These are phyloP conservation scores for Aspergillus awamori DNA, from an alignment of 2,329 filamentous ascomycete genomes.

Conservation along the genomic window DNA sequence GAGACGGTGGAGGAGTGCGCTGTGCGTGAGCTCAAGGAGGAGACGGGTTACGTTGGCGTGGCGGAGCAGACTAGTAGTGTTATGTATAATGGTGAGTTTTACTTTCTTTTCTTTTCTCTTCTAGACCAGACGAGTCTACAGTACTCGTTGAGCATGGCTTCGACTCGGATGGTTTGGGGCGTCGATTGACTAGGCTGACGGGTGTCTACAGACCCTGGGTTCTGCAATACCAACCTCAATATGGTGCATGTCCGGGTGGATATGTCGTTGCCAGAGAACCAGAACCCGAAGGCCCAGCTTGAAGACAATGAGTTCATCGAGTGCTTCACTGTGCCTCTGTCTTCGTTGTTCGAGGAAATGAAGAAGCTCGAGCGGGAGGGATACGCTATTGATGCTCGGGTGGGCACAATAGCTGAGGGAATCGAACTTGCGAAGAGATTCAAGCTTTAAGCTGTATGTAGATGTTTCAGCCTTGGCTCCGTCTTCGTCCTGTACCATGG, in stretches of 20 bases:
- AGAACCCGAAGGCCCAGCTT: slow-evolving; percentile 67
- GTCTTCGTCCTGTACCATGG: not conserved
- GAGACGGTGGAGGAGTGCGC: slow-evolving; percentile 60
- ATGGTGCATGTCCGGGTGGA: slow-evolving; percentile 74
- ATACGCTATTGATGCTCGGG: slow-evolving; percentile 76
- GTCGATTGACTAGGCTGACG: not conserved
- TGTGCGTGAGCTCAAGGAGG: slow-evolving; percentile 62
- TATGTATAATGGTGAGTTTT: slow-evolving; percentile 50
- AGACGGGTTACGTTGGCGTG: slow-evolving; percentile 63
- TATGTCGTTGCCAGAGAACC: slow-evolving; percentile 68
- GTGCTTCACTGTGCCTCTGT: slow-evolving; percentile 69
- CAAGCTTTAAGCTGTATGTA: slow-evolving; percentile 34
- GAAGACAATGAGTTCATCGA: slow-evolving; percentile 85
- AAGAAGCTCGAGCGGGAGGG: slow-evolving; percentile 69
- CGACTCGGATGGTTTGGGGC: no score
- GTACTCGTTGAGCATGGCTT: no score
- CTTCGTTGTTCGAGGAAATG: slow-evolving; percentile 66
- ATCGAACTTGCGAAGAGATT: slow-evolving; percentile 68
- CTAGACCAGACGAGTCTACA: no score
- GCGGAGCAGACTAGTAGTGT: slow-evolving; percentile 46
- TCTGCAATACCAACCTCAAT: slow-evolving; percentile 54
- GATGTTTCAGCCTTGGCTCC: slow-evolving; percentile 34
- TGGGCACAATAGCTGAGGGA: slow-evolving; percentile 77
- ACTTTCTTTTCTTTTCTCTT: not conserved
- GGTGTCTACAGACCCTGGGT: slow-evolving; percentile 46